Evolutionary conservation across 805 yeast species (phyloP), one percentile per base, ranked within the genome.

Genomic region (Blastobotrys americana): DNA sequence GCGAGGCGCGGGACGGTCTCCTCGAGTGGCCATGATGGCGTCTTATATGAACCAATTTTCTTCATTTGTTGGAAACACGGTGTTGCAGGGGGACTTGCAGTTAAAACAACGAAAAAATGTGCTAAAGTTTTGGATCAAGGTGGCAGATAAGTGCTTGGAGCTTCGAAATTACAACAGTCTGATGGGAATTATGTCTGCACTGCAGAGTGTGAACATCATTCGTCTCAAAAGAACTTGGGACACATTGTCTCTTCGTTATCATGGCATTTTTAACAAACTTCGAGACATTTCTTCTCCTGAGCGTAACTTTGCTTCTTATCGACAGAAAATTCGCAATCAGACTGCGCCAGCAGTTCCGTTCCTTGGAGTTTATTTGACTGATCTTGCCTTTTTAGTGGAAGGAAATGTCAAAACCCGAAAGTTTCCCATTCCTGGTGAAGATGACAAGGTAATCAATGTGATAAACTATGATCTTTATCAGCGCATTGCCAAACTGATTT

Each of bases 401-500:
- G 69, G 69, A 22, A 65, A 63, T 44, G 58, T 65, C 13, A 44
- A 42, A 20, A 39, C 28, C 21, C 37, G 59, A 22, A 31, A 39
- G 34, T 45, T 44, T 34, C 15, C 18, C 13, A 18, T 39, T 19
- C 39, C 41, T n/a, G 39, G 25, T 5, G 39, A 43, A 6, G 41
- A 39, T 1, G 39, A 22, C 15, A 42, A 48, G 9, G 50, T 45
- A 2, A 41, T 47, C 15, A 39, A 39, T 17, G 55, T 59, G 20
- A 56, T 65, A 49, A 65, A 65, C 44, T 57, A 65, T 35, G 69
- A 65, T 41, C 54, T 66, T 27, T 63, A 61, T 45, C 47, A 52
- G 34, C 54, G 63, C n/a, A 37, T 53, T 3, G 52, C 62, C 19
- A 46, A 51, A 31, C 54, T 63, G n/a, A 42, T 65, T 36, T 58